Base-by-base conservation (phyloP, 768 basidiomycete genomes). In the Boletus pseudo-olivaceus region DNA sequence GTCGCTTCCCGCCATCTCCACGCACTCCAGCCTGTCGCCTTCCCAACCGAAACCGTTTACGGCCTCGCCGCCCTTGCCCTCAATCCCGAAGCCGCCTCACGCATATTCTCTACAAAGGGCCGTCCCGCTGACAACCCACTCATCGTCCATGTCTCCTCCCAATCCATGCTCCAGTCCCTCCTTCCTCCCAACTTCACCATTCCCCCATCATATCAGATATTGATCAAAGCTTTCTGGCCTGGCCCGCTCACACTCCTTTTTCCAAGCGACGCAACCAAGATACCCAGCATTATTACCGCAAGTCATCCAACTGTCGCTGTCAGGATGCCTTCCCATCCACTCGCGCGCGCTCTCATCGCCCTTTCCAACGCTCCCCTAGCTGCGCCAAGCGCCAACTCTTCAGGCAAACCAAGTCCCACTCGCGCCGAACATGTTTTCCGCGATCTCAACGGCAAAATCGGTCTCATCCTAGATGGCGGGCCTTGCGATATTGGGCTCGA, bases 1-100 rank as follows among this genome's bases (percentile, higher is more conserved):
- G 63, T 67, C 19, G 91, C 90, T 1, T 73, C 83, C 7, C 73
- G 76, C 52, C 76, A 80, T 52, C 78, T 77, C 43, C 61, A 78
- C 33, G 72, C 72, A 23, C 62, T 70, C 15, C 75, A 82, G 53
- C 77, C 82, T 20, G 88, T 98, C 51, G 95, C 87, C 0, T 90
- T 99, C 67, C 96, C 97, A 0, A 98, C 97, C 30, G 97, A 99
- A 72, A 98, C 97, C 0, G 97, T 99, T 11, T 99, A 98, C 71
- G 97, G 97, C 1, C 83, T 99, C n/a, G 97, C 90, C 29, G 97
- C 93, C 0, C 73, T 85, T 20, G 93, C 96, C 0, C 73, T 93
- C 42, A 74, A 83, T 62, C 58, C 79, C 8, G 58, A 71, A 15
- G 93, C 95, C 3, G 81, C 83, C 6, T 66, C 78, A 3, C 79